Conservation (phyloP, 2,329 filamentous ascomycete genomes). For the Pseudopyricularia cyperi region DNA sequence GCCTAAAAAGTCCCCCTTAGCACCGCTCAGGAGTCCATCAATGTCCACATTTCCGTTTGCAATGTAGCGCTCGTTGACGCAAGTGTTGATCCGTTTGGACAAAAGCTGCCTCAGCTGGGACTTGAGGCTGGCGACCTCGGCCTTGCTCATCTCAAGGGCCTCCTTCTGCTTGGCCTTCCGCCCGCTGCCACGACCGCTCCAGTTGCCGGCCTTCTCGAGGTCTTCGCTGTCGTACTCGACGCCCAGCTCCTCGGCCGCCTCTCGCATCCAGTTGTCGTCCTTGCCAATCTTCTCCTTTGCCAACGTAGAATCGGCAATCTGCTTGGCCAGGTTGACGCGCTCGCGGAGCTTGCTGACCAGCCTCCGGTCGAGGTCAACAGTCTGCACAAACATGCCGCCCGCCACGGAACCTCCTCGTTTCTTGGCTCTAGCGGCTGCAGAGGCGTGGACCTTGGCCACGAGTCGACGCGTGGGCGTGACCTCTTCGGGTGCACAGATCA, state of each 20-base stretch:
- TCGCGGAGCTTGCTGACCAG: constrained; percentile 65
- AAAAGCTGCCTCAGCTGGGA: constrained; percentile 63
- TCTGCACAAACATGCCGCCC: constrained; percentile 52
- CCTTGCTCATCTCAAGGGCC: constrained; percentile 55
- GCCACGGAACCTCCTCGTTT: constrained; percentile 25
- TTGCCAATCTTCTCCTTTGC: constrained; percentile 80
- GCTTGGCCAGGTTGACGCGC: constrained; percentile 70
- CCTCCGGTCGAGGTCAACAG: constrained; percentile 70
- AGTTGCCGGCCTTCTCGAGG: constrained; percentile 51
- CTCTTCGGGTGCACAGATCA: constrained; percentile 87
- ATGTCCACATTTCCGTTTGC: constrained; percentile 78
- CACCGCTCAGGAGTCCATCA: constrained; percentile 52
- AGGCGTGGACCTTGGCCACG: constrained; percentile 74
- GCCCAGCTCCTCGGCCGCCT: constrained; percentile 81
- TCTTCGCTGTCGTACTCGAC: constrained; percentile 90
- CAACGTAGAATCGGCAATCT: constrained; percentile 66
- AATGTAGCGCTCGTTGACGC: constrained; percentile 78
- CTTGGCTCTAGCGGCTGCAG: constrained; percentile 27
- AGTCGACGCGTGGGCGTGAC: constrained; percentile 72
- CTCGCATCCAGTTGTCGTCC: constrained; percentile 73
- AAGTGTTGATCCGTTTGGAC: constrained; percentile 64
- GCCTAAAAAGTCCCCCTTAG: constrained; percentile 55
- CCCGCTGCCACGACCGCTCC: constrained; percentile 57
- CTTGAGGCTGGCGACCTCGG: constrained; percentile 55
- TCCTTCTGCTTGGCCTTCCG: constrained; percentile 64